A percentile compares a stretch with the other conserved stretches of the same genome.
Conservation (phyloP, 768 basidiomycete genomes). For the Hypholoma sublateritium region DNA sequence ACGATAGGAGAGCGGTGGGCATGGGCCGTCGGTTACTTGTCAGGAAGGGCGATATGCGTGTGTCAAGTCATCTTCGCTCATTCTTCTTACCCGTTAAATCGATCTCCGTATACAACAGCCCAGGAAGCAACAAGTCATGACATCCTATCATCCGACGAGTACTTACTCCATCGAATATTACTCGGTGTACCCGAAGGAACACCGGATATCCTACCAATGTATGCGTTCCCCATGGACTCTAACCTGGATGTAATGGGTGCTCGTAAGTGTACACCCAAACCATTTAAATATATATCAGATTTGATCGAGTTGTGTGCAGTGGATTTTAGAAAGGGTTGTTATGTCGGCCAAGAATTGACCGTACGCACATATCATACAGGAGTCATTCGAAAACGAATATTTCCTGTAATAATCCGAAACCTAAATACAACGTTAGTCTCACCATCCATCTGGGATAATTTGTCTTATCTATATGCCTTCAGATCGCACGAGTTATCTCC, state of each 20-base stretch:
- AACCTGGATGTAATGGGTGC: constrained; percentile 95
- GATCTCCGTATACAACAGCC: constrained; percentile 33
- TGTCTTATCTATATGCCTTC: background rate
- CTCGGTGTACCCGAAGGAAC: constrained; percentile 89
- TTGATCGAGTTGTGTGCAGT: constrained; percentile 40
- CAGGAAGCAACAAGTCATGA: constrained; percentile 59
- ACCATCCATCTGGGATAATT: background rate
- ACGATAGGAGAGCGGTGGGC: constrained; percentile 68
- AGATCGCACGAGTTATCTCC: background rate
- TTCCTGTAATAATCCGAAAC: constrained; percentile 68
- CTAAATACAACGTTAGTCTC: constrained; percentile 30
- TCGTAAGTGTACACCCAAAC: constrained; percentile 48
- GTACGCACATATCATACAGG: constrained; percentile 97
- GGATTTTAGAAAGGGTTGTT: constrained; percentile 97
- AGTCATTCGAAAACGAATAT: constrained; percentile 82
- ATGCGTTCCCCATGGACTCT: constrained; percentile 91
- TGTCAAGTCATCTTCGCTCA: constrained; percentile 29
- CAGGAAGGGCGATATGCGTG: constrained; percentile 71
- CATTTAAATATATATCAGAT: background rate
- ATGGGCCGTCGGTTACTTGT: constrained; percentile 80
- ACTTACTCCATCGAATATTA: constrained; percentile 74
- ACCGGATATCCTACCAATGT: constrained; percentile 70
- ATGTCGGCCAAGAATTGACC: constrained; percentile 96
- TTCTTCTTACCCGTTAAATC: background rate
- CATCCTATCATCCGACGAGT: constrained; percentile 50